Conservation (phyloP, 2,329 filamentous ascomycete species). For the Monosporascus ibericus region DNA sequence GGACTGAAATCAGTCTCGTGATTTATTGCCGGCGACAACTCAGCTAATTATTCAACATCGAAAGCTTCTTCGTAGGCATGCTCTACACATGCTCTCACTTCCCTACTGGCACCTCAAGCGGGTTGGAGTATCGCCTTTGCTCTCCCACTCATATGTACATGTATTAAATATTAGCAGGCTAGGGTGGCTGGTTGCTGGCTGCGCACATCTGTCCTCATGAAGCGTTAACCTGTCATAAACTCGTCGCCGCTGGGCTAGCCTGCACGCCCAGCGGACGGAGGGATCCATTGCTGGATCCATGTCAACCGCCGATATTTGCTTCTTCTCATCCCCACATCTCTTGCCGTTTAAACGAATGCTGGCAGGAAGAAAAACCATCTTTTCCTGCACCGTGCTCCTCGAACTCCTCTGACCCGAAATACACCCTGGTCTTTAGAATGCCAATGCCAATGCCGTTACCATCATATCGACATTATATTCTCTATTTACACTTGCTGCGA, state of each 20-base stretch:
- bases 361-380: slow-evolving; percentile 28
- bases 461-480: slow-evolving; percentile 44
- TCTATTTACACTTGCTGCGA: slow-evolving; percentile 41
- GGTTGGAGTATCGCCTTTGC: not conserved
- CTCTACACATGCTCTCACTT: not conserved
- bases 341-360: slow-evolving; percentile 40
- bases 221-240: slow-evolving; percentile 13
- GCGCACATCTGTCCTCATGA: slow-evolving; percentile 10
- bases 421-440: slow-evolving; percentile 39
- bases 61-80: too few relatives aligned
- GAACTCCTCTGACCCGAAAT: slow-evolving; percentile 39
- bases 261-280: slow-evolving; percentile 24
- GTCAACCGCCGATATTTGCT: slow-evolving; percentile 6
- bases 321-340: slow-evolving; percentile 10
- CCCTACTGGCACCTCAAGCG: not conserved
- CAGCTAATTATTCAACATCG: too few relatives aligned
- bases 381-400: slow-evolving; percentile 36
- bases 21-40: too few relatives aligned
- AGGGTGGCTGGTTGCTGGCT: slow-evolving; percentile 24
- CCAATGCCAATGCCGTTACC: slow-evolving; percentile 41
- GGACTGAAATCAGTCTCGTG: too few relatives aligned
- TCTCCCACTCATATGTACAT: slow-evolving; percentile 29
- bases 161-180: slow-evolving; percentile 37
- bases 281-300: slow-evolving; percentile 12
- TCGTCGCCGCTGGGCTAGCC: slow-evolving; percentile 29